Conservation (phyloP, 345 rosid species). For the Ceriops decandra region DNA sequence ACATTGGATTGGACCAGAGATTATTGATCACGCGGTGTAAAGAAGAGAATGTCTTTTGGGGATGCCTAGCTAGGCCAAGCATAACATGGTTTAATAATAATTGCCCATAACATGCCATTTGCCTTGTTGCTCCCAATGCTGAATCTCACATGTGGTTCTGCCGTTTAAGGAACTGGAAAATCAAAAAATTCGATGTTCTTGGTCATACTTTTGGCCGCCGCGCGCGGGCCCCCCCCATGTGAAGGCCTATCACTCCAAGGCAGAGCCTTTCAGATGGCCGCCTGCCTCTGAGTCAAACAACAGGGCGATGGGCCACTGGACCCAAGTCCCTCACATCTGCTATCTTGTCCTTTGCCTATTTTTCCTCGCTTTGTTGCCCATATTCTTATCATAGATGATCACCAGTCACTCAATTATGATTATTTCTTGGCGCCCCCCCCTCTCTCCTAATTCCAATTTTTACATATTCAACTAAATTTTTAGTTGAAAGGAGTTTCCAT, state of each 20-base stretch:
- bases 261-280: slow-evolving; percentile 16
- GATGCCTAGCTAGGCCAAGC: neutral
- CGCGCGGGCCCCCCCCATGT: slow-evolving; percentile 29
- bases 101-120: neutral
- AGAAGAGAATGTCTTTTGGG: slow-evolving; percentile 22
- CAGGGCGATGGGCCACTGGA: slow-evolving; percentile 13
- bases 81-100: neutral
- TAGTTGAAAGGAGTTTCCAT: no score
- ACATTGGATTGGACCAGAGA: neutral
- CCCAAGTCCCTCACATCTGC: slow-evolving; percentile 1
- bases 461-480: no score
- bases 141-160: slow-evolving; percentile 38
- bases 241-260: slow-evolving; percentile 21
- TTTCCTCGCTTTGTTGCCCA: slow-evolving; percentile 3
- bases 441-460: no score
- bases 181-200: slow-evolving; percentile 28
- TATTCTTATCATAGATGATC: neutral
- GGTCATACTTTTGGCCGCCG: slow-evolving; percentile 13
- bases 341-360: neutral
- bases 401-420: no score
- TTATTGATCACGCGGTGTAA: slow-evolving; percentile 4
- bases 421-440: no score
- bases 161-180: slow-evolving; percentile 11
- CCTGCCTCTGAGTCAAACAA: slow-evolving; percentile 25
- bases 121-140: slow-evolving; percentile 6